Base-by-base conservation (phyloP, 306 rosid species). In the Potentilla sterilis region DNA sequence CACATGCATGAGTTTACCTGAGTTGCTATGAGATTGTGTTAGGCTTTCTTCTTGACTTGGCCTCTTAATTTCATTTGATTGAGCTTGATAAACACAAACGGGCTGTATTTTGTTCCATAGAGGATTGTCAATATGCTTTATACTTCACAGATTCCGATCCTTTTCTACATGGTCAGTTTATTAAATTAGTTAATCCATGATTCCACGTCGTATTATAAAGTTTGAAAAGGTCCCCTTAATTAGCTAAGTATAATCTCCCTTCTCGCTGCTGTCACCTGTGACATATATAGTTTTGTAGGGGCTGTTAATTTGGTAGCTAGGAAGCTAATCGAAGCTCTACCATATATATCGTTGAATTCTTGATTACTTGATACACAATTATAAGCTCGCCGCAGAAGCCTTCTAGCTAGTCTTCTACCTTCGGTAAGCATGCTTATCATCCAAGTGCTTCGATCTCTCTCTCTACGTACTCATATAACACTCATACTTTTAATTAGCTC, bases 361-460 rank as follows among this genome's bases (percentile, higher is more conserved):
- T 48, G 16, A 40, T 38, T 40, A n/a, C 49, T 66, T n/a, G 70
- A 5, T 19, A 10, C 70, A 19, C 70, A 10, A 38, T 9, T 4
- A 37, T n/a, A 19, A 19, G 43, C 69, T 65, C 7, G 70, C 70
- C 7, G 70, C 70, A 66, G 16, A 38, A 38, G 70, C 14, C 64
- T 58, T 58, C 37, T 58, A 6, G 37, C 37, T 58, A 38, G 70
- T 6, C 64, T 58, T 58, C 37, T 58, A 2, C 64, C 37, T 58
- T 58, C 64, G 24, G 64, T 40, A 41, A 41, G 18, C 54, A 22
- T 67, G 18, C 54, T 13, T 67, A 43, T 24, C 38, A 43, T 67
- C 32, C 73, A 68, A 68, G 73, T 28, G 59, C 43, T 15, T 34
- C 37, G 10, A 38, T 32, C 59, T 47, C 74, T 69, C 59, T 15